Base-by-base conservation (phyloP, 2,329 filamentous ascomycete species). In the Aspergillus caelatus region DNA sequence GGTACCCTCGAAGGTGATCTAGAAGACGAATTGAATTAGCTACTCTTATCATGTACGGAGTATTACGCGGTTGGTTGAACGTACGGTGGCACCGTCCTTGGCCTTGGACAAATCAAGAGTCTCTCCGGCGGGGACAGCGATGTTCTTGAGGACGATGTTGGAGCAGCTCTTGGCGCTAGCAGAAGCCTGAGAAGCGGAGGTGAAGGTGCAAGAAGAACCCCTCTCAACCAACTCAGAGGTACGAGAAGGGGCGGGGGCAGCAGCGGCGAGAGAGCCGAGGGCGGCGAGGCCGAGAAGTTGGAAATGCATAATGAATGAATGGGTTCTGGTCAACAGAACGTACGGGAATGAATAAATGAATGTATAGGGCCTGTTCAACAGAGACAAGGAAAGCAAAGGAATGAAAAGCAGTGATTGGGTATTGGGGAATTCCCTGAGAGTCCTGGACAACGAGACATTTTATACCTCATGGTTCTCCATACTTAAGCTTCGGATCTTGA, bases 1-100 rank as follows among this genome's bases (percentile, higher is more conserved):
- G 21, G 81, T 86, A 39, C 89, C 89, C 65, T 86, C 76, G 77
- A 91, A 91, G 67, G 84, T 85, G 65, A 90, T 83, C 76, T 80
- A 57, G 12, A 52, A 1, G 16, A 19, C n/a, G 34, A 5, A 3
- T 11, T 21, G 39, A 8, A 14, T 11, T 30, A 23, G 46, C 48
- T 48, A 58, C 54, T 48, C n/a, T 1, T 1, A 11, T 10, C 12
- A 12, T 16, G 34, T 23, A 32, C 16, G 56, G 66, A 63, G 30
- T 62, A 41, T 34, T 61, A 60, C 12, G 23, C 45, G n/a, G 48
- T 36, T 12, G 6, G 12, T 16, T 9, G 6, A 16, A 61, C 64
- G 56, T 70, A 81, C 82, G 61, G 75, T 81, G 16, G 86, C 87
- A 65, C 83, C 83, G 21, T 75, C 71, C 1, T 79, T 80, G 45